These are phyloP conservation scores for Monoraphidium neglectum DNA, from an alignment of 139 green algal species.

Conservation along the genomic window DNA sequence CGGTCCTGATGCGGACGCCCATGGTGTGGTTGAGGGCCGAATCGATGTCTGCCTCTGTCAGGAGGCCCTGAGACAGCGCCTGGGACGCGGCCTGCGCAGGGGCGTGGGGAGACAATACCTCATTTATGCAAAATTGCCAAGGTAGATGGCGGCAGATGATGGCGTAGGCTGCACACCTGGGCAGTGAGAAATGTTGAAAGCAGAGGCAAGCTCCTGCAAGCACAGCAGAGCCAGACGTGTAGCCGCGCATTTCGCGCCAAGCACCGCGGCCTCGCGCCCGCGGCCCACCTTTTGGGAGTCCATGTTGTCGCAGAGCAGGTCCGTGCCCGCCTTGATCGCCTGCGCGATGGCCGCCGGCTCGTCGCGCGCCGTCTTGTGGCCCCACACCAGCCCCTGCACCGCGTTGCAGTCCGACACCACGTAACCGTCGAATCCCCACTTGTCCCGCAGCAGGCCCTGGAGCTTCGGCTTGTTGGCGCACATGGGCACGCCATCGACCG, in stretches of 20 bases:
- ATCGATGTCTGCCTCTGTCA: background rate
- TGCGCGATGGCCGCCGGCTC: conserved; percentile 5
- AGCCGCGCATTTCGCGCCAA: too few relatives aligned
- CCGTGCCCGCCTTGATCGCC: conserved; percentile 18
- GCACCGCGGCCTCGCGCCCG: too few relatives aligned
- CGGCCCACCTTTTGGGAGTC: background rate
- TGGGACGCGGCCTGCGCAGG: too few relatives aligned
- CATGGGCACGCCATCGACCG: conserved; percentile 16
- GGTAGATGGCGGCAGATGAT: too few relatives aligned
- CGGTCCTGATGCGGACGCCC: conserved; percentile 17
- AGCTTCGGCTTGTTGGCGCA: conserved; percentile 9
- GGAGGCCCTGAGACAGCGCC: background rate
- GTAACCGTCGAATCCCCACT: conserved; percentile 20
- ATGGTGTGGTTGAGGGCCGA: conserved; percentile 9
- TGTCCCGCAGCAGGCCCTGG: conserved; percentile 2
- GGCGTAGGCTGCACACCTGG: too few relatives aligned
- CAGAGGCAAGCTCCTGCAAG: too few relatives aligned
- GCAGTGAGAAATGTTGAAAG: too few relatives aligned
- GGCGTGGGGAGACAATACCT: too few relatives aligned
- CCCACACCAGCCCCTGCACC: conserved; percentile 10
- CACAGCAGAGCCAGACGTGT: too few relatives aligned
- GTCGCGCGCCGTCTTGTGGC: background rate
- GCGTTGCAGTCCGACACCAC: conserved; percentile 18
- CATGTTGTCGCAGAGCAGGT: conserved; percentile 26
- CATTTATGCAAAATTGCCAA: too few relatives aligned